Conservation (phyloP, 441 rosid species). For the Erodium trifolium region DNA sequence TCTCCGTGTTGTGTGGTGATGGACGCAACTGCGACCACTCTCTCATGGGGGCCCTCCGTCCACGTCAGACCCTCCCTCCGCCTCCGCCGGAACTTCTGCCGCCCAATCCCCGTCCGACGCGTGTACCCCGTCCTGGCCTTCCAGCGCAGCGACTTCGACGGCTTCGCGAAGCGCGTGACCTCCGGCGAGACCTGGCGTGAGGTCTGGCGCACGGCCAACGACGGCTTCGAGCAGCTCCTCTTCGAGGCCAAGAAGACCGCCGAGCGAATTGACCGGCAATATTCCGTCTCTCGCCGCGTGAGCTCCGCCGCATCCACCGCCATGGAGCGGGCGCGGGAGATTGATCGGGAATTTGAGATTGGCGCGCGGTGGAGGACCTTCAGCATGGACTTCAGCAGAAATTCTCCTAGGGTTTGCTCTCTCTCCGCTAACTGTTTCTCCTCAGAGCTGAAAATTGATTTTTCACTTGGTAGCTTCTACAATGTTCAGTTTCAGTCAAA, state of each 20-base stretch:
- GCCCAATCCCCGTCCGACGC: not conserved
- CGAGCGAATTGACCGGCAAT: slow-evolving; percentile 5
- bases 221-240: slow-evolving; percentile 3
- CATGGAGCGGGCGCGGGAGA: not conserved
- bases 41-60: not conserved
- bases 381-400: not conserved
- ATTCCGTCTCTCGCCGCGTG: not conserved
- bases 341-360: slow-evolving; percentile 8
- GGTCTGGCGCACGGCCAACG: slow-evolving; percentile 3
- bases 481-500: not conserved
- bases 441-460: not conserved
- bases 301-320: slow-evolving; percentile 3
- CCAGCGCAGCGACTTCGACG: slow-evolving; percentile 9
- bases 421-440: not conserved
- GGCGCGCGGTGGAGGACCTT: not conserved
- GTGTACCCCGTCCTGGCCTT: not conserved
- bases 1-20: not conserved
- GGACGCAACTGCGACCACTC: slow-evolving; percentile 1
- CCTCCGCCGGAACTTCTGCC: not conserved
- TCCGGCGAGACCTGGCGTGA: slow-evolving; percentile 1
- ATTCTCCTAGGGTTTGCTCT: not conserved
- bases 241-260: slow-evolving; percentile 7
- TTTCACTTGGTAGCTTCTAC: not conserved
- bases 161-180: slow-evolving; percentile 11
- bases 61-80: not conserved